Evolutionary conservation across 139 green algal genomes (phyloP).

Genomic region (Chlorella ohadii): DNA sequence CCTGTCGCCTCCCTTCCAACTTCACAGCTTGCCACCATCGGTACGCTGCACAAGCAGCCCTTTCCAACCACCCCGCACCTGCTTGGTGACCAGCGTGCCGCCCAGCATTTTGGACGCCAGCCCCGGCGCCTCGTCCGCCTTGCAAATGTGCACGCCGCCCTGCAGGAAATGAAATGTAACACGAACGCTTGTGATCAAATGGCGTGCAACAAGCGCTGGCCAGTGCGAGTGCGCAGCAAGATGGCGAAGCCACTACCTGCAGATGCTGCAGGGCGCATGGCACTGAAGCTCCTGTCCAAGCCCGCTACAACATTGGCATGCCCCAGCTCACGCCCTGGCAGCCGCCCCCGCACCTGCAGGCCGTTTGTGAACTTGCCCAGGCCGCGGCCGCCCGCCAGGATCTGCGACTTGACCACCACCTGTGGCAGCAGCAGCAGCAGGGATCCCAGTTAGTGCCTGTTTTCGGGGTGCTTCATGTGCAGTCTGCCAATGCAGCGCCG

Average conservation of each 20-base stretch:
- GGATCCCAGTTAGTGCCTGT: neutral
- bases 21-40: no score
- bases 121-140: slow-evolving; percentile 65
- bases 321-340: neutral
- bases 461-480: no score
- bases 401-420: slow-evolving; percentile 97
- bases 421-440: slow-evolving; percentile 33
- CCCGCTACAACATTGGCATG: neutral
- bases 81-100: slow-evolving; percentile 95
- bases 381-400: slow-evolving; percentile 95
- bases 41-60: no score
- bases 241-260: no score
- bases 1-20: no score
- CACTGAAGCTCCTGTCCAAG: no score
- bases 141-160: slow-evolving; percentile 97
- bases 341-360: slow-evolving; percentile 45
- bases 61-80: no score
- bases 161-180: slow-evolving; percentile 53
- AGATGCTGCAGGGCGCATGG: no score
- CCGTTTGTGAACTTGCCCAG: slow-evolving; percentile 96
- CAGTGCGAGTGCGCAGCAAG: no score
- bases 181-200: no score
- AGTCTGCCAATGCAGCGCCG: no score
- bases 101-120: slow-evolving; percentile 90
- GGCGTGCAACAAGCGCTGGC: no score